Conservation (phyloP, 495 filamentous ascomycete genomes). For the Thozetella sp. region DNA sequence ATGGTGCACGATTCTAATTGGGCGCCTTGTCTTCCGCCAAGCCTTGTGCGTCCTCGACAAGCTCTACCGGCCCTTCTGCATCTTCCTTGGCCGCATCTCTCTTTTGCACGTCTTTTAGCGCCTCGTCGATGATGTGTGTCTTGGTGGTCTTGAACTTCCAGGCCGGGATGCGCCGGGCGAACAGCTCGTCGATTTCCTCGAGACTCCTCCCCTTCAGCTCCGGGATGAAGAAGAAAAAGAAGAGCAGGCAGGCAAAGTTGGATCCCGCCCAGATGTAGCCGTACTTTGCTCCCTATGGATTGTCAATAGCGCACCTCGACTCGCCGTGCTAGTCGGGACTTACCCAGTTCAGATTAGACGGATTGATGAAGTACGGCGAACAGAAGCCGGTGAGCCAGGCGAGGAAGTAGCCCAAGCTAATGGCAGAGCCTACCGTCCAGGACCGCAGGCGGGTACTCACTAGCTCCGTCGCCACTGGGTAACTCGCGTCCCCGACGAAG, state of each 20-base stretch:
- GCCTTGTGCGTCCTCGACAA: background rate
- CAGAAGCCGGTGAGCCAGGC: slow-evolving; percentile 41
- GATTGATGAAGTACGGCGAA: slow-evolving; percentile 46
- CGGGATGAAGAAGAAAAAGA: slow-evolving; percentile 42
- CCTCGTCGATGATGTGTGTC: slow-evolving; percentile 25
- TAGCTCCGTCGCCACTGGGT: slow-evolving; percentile 38
- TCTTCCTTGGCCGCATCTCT: background rate
- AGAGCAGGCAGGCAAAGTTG: slow-evolving; percentile 39
- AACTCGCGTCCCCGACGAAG: slow-evolving; percentile 34
- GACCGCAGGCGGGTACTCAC: slow-evolving; percentile 45
- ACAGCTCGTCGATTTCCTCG: slow-evolving; percentile 54
- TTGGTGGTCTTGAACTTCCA: slow-evolving; percentile 30
- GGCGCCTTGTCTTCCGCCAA: background rate
- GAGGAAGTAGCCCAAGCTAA: slow-evolving; percentile 41
- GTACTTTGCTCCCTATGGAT: slow-evolving; percentile 33
- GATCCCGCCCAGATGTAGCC: slow-evolving; percentile 49
- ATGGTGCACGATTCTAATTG: too few species aligned
- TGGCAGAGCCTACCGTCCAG: slow-evolving; percentile 47
- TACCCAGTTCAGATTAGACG: slow-evolving; percentile 39
- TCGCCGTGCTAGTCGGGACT: background rate
- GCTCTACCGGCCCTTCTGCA: background rate
- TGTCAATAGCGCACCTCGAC: background rate
- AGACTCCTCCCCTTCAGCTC: slow-evolving; percentile 54
- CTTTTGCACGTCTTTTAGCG: slow-evolving; percentile 21
- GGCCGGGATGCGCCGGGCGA: slow-evolving; percentile 27